A percentile compares a stretch with the other conserved stretches of the same genome.
These are phyloP conservation scores for Candida sanyaensis DNA, from an alignment of 1,139 yeast genomes.

Conservation along the genomic window DNA sequence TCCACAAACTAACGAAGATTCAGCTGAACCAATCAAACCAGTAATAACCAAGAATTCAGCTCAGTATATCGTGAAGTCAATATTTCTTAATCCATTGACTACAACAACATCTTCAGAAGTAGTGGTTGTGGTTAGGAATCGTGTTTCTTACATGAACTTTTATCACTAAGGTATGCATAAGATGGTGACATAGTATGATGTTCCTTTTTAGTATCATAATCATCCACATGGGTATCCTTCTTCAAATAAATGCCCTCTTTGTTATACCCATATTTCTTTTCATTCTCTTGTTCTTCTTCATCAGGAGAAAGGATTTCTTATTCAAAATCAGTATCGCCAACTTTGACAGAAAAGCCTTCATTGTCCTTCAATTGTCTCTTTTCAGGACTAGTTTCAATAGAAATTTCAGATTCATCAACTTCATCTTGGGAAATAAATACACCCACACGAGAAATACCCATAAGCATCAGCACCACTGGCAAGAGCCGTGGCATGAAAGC, in stretches of 20 bases:
- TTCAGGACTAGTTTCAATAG: conserved; percentile 27
- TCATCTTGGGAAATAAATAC: conserved; percentile 42
- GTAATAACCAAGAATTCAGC: conserved; percentile 71
- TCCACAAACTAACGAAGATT: conserved; percentile 60
- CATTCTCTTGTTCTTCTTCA: conserved; percentile 15
- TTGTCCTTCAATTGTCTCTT: conserved; percentile 22
- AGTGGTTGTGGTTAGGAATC: conserved; percentile 5
- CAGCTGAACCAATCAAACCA: conserved; percentile 75
- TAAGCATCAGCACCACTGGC: conserved; percentile 70
- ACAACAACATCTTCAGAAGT: conserved; percentile 6
- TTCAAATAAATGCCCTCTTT: too few species aligned
- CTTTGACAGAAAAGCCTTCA: conserved; percentile 39
- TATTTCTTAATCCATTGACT: conserved; percentile 18
- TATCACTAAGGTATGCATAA: conserved; percentile 6
- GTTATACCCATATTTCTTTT: conserved; percentile 11
- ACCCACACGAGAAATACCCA: conserved; percentile 63
- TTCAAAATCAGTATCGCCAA: conserved; percentile 57
- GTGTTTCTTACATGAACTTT: conserved; percentile 9
- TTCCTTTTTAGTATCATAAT: conserved; percentile 2
- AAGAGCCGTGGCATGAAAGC: conserved; percentile 68
- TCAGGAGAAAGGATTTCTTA: conserved; percentile 59
- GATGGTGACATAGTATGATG: conserved; percentile 2
- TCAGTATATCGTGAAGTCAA: too few species aligned
- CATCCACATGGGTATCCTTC: too few species aligned
- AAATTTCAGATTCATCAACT: conserved; percentile 16